Conservation (phyloP, 2,329 filamentous ascomycete species). For the Blastomyces parvus region DNA sequence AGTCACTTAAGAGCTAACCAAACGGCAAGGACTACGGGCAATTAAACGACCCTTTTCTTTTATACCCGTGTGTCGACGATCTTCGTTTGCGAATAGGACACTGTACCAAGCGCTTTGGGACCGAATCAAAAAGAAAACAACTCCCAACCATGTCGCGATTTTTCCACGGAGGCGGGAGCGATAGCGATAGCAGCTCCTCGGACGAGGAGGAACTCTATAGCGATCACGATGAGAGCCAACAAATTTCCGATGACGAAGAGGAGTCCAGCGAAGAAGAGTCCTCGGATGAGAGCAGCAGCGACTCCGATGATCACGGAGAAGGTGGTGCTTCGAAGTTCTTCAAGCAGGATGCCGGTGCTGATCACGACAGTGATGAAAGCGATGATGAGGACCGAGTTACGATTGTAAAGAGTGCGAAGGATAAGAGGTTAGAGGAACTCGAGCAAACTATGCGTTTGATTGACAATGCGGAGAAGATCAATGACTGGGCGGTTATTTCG, state of each 20-base stretch:
- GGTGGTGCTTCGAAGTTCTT: slow-evolving; percentile 76
- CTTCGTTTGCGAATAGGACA: slow-evolving; percentile 21
- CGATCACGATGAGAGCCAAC: slow-evolving; percentile 52
- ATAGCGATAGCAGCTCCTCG: slow-evolving; percentile 81
- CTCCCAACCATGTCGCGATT: slow-evolving; percentile 77
- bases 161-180: slow-evolving; percentile 93
- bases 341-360: slow-evolving; percentile 44
- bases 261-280: slow-evolving; percentile 47
- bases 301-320: slow-evolving; percentile 45
- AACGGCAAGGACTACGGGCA: neutral
- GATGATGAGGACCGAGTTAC: slow-evolving; percentile 79
- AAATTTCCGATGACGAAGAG: slow-evolving; percentile 45
- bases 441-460: slow-evolving; percentile 83
- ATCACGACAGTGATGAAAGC: slow-evolving; percentile 64
- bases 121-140: slow-evolving; percentile 6
- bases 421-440: slow-evolving; percentile 91
- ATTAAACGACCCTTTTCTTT: neutral
- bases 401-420: slow-evolving; percentile 93
- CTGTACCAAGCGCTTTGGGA: slow-evolving; percentile 20
- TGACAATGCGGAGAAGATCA: slow-evolving; percentile 95
- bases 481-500: slow-evolving; percentile 90
- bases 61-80: too few species aligned
- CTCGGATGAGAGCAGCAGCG: slow-evolving; percentile 39
- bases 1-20: neutral
- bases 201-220: slow-evolving; percentile 94